Evolutionary conservation across 495 filamentous ascomycete genomes (phyloP), one percentile per base, ranked within the genome.

Genomic region (Xylaria longipes): DNA sequence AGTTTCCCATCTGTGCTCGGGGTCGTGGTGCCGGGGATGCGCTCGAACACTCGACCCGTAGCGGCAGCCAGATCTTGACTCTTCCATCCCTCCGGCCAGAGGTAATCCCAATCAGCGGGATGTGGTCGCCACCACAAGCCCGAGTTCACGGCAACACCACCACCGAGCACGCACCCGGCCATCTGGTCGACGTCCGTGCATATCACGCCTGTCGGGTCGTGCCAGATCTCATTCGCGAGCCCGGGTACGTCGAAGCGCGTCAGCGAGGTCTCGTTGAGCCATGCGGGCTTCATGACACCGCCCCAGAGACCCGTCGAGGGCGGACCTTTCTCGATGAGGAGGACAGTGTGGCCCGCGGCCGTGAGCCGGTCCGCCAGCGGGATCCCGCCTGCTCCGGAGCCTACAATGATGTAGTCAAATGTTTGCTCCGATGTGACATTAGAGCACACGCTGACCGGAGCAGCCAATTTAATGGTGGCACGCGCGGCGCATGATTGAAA

Each of bases 211-310:
- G 76, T 80, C 56, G 84, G 86, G 71, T 85, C 82, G 64, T 78
- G 79, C 84, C 84, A 90, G 71, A 88, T 87, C 71, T 87, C 83
- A 71, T 86, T 89, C 75, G 86, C 89, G 60, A 92, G 83, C 68
- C 90, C 91, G 15, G 91, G 91, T n/a, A 92, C 84, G 76, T 93
- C 91, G 75, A 91, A 90, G 22, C 88, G 83, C 15, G 90, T 92
- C 50, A 93, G 79, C 25, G 85, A 85, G 41, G 87, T 85, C 29
- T 87, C 87, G 45, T 80, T 80, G 31, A 91, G 83, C 83, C 90
- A 89, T 29, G 82, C 82, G n/a, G 88, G 87, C 54, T 81, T 82
- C 74, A 79, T 43, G 0, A 20, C 81, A 62, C 87, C 87, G 54
- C 85, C 85, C 76, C 82, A 86, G 43, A 81, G 76, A 22, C 82